Evolutionary conservation across 2,329 filamentous ascomycete genomes (phyloP).

Genomic region (Hymenoscyphus albidus): DNA sequence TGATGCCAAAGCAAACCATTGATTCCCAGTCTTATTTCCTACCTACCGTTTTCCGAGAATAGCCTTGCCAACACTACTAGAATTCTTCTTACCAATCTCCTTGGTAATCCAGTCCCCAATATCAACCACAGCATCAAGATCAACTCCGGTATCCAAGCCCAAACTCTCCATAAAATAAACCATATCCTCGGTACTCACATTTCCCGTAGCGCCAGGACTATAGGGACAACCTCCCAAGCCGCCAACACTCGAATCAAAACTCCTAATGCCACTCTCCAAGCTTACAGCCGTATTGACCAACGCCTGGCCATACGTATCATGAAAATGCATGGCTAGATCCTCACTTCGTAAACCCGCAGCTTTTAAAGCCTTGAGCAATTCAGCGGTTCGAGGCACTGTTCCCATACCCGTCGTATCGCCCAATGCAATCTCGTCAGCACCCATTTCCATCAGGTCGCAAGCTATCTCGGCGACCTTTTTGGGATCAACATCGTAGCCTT

Average conservation of each 20-base stretch:
- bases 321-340: slow-evolving; percentile 79
- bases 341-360: slow-evolving; percentile 65
- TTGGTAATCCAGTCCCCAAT: slow-evolving; percentile 70
- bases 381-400: slow-evolving; percentile 65
- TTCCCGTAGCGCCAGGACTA: slow-evolving; percentile 80
- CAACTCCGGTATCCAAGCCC: slow-evolving; percentile 70
- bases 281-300: slow-evolving; percentile 77
- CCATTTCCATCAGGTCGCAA: slow-evolving; percentile 71
- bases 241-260: slow-evolving; percentile 75
- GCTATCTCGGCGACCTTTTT: slow-evolving; percentile 63
- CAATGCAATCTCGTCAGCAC: slow-evolving; percentile 84
- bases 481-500: slow-evolving; percentile 61
- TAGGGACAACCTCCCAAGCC: slow-evolving; percentile 84
- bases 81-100: slow-evolving; percentile 59
- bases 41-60: slow-evolving; percentile 45
- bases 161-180: slow-evolving; percentile 73
- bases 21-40: neutral
- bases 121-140: slow-evolving; percentile 61
- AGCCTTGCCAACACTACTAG: slow-evolving; percentile 65
- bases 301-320: slow-evolving; percentile 84
- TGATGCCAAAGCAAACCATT: neutral
- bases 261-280: slow-evolving; percentile 71
- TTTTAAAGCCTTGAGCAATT: slow-evolving; percentile 60
- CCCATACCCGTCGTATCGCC: slow-evolving; percentile 92
- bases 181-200: slow-evolving; percentile 80